These are phyloP conservation scores for Venturia nashicola DNA, from an alignment of 2,329 filamentous ascomycete genomes.

Conservation along the genomic window DNA sequence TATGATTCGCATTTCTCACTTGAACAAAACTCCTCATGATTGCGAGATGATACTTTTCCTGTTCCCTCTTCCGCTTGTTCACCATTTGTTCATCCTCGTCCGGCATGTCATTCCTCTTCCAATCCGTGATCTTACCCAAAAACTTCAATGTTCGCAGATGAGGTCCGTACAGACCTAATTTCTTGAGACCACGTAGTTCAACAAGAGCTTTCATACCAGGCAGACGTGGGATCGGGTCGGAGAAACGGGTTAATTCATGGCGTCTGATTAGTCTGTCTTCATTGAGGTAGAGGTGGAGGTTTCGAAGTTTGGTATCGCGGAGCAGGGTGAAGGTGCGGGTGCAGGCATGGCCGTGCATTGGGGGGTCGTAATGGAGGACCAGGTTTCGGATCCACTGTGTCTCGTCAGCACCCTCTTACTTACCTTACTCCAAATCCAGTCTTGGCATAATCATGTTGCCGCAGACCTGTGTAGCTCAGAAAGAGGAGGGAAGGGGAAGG, in stretches of 20 bases:
- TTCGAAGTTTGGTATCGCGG: neutral
- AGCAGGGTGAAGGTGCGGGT: neutral
- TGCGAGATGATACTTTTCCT: neutral
- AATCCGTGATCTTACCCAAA: neutral
- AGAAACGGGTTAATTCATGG: neutral
- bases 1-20: neutral
- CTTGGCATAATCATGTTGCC: no score
- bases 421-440: no score
- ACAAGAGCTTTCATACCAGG: neutral
- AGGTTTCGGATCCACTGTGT: neutral
- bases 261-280: neutral
- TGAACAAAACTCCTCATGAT: neutral
- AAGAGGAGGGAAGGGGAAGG: neutral
- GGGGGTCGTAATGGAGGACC: neutral
- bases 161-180: neutral
- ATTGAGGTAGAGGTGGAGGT: slow-evolving; percentile 1
- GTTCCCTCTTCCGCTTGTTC: neutral
- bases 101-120: neutral
- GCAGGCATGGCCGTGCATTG: neutral
- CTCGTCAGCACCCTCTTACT: neutral
- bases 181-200: neutral
- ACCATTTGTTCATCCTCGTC: neutral
- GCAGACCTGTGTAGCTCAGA: no score
- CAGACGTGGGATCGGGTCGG: neutral
- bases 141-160: neutral